Percentiles rank a stretch among this genome's conserved stretches.
Evolutionary conservation across 169 alveolate genomes (phyloP).

Genomic region (Plasmodium billcollinsi): DNA sequence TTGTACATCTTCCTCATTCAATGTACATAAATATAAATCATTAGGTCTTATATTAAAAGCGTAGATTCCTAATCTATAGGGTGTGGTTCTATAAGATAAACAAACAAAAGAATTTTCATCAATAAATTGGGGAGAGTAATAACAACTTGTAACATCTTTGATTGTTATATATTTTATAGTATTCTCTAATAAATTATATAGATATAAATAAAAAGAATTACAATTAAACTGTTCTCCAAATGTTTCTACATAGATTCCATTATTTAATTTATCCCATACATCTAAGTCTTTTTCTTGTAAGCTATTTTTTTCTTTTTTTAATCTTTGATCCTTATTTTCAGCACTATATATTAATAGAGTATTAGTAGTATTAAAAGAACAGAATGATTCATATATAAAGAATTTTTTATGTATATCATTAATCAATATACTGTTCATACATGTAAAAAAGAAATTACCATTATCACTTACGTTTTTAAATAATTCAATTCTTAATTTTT

Average conservation of each 20-base stretch:
- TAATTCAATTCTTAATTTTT: constrained; percentile 41
- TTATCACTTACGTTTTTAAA: constrained; percentile 46
- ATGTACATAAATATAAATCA: constrained; percentile 49
- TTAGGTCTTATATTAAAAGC: constrained; percentile 61
- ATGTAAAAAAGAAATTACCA: constrained; percentile 32
- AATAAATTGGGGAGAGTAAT: constrained; percentile 71
- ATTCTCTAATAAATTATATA: constrained; percentile 55
- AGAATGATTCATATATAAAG: constrained; percentile 46
- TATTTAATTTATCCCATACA: constrained; percentile 42
- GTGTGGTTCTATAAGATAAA: constrained; percentile 38
- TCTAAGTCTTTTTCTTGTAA: constrained; percentile 21
- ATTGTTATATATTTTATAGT: constrained; percentile 35
- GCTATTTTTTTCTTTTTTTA: constrained; percentile 24
- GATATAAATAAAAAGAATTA: constrained; percentile 65
- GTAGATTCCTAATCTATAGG: constrained; percentile 54
- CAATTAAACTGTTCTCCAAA: constrained; percentile 70
- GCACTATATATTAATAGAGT: constrained; percentile 70
- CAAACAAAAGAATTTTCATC: constrained; percentile 75
- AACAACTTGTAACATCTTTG: constrained; percentile 46
- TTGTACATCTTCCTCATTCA: constrained; percentile 21
- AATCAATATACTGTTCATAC: constrained; percentile 34
- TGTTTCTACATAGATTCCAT: constrained; percentile 48
- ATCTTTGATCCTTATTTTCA: constrained; percentile 36
- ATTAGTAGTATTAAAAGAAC: constrained; percentile 56
- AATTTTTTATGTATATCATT: constrained; percentile 49